phyloP scores from a whole-genome alignment of 441 rosid species.

The California macrophylla region DNA sequence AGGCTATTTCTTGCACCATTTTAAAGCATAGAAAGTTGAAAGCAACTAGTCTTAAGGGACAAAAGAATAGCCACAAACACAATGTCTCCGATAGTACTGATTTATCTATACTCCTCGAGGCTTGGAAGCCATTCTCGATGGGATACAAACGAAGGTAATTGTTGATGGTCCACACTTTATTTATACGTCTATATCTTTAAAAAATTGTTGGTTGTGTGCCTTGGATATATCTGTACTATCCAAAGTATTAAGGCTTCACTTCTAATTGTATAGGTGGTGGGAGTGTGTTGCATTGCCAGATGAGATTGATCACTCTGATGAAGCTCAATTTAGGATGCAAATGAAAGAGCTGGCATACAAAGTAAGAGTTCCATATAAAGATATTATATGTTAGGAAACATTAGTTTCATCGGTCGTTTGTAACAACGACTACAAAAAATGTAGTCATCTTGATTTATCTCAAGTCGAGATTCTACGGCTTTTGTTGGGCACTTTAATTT shows the following conservation, averaged over 20 bases:
- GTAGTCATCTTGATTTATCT: no score
- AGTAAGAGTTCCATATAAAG: conserved; percentile 29
- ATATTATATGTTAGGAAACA: background rate
- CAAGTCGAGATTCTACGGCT: no score
- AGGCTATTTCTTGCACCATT: conserved; percentile 65
- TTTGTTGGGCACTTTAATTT: no score
- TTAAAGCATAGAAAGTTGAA: conserved; percentile 64
- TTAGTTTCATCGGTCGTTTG: background rate
- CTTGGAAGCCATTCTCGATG: conserved; percentile 81
- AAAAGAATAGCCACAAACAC: conserved; percentile 20
- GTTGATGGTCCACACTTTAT: background rate
- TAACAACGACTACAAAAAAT: background rate
- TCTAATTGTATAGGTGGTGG: conserved; percentile 68
- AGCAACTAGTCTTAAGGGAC: conserved; percentile 28
- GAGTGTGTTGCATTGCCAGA: conserved; percentile 74
- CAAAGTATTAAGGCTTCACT: background rate
- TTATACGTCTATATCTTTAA: background rate
- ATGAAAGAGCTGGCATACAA: conserved; percentile 59
- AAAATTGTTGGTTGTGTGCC: background rate
- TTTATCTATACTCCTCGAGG: conserved; percentile 61
- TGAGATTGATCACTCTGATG: conserved; percentile 64
- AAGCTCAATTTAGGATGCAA: conserved; percentile 61
- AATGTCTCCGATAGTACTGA: conserved; percentile 19
- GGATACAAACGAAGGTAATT: conserved; percentile 75
- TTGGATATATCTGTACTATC: background rate